Conservation (phyloP, 2,329 filamentous ascomycete genomes). For the Chaetoscypha palmicola region DNA sequence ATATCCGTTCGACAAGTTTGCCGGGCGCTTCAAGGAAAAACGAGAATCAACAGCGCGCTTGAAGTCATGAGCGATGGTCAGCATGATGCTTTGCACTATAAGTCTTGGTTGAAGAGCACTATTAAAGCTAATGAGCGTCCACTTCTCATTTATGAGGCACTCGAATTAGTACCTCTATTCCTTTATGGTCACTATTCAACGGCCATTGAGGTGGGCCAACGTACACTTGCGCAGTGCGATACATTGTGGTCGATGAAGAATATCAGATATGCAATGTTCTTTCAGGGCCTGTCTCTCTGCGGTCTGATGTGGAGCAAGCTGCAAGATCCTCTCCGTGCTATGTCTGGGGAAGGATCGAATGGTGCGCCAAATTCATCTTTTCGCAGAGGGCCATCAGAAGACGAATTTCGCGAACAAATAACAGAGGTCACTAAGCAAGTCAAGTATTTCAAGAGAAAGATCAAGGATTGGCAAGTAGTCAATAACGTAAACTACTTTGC, state of each 20-base stretch:
- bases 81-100: constrained; percentile 53
- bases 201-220: constrained; percentile 50
- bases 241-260: constrained; percentile 55
- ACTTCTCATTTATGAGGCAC: constrained; percentile 59
- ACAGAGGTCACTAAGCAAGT: constrained; percentile 47
- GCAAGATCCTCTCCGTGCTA: constrained; percentile 21
- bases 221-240: constrained; percentile 40
- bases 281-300: constrained; percentile 51
- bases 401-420: constrained; percentile 38
- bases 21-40: constrained; percentile 70
- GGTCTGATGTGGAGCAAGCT: constrained; percentile 37
- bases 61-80: constrained; percentile 61
- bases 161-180: constrained; percentile 56
- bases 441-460: constrained; percentile 48
- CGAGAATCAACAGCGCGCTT: constrained; percentile 37
- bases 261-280: constrained; percentile 49
- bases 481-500: constrained; percentile 65
- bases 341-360: constrained; percentile 33
- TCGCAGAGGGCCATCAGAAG: constrained; percentile 26
- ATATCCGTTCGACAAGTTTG: constrained; percentile 59
- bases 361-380: constrained; percentile 18
- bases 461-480: constrained; percentile 56
- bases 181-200: constrained; percentile 56
- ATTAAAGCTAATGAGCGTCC: constrained; percentile 54
- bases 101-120: constrained; percentile 48